Evolutionary conservation across 352 stramenopile genomes (phyloP), one percentile per base, ranked within the genome.

Genomic region (Phytophthora pisi): DNA sequence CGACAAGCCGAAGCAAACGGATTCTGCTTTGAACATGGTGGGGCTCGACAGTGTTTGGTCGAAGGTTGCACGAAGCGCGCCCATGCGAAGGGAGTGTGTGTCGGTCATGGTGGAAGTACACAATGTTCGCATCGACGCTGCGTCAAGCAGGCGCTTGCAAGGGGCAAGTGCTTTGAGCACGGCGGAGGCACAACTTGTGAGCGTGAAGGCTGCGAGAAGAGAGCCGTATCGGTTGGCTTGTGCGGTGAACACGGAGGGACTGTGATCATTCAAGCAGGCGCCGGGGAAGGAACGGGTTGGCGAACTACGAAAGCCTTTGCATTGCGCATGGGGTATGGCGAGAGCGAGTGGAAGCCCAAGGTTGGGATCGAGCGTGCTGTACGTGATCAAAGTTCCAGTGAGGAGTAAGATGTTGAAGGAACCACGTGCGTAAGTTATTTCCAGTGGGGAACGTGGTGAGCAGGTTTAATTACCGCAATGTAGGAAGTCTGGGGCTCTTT

Each of bases 21-120:
- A 4, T 79, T 92, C 30, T 94, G 84, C 71, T 91, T 91, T 40
- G 78, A 78, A 4, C 86, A 94, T 23, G 86, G 86, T 9, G 86
- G 86, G 24, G 78, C 81, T 2, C 75, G 80, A 43, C 78, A 83
- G 54, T 94, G 84, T 55, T 75, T 83, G 15, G 56, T 88, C 0
- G 77, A 82, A 15, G 70, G 63, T 5, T 90, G 81, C 56, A 68
- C 75, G 10, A 86, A 86, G 57, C 70, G 71, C 9, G 74, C 79
- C 5, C 84, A 91, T 51, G 84, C 77, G 53, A 86, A 80, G 40
- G 75, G 81, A 8, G 61, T 89, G 5, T 86, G 81, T 51, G 75
- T 77, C 43, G 63, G 60, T 11, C 79, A 88, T 58, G 79, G 79
- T 34, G 79, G 79, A 31, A 63, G 72, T 40, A 79, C 66, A 20